Evolutionary conservation across 1,139 yeast species (phyloP), one percentile per base, ranked within the genome.

Genomic region (Debaryomyces sp.): DNA sequence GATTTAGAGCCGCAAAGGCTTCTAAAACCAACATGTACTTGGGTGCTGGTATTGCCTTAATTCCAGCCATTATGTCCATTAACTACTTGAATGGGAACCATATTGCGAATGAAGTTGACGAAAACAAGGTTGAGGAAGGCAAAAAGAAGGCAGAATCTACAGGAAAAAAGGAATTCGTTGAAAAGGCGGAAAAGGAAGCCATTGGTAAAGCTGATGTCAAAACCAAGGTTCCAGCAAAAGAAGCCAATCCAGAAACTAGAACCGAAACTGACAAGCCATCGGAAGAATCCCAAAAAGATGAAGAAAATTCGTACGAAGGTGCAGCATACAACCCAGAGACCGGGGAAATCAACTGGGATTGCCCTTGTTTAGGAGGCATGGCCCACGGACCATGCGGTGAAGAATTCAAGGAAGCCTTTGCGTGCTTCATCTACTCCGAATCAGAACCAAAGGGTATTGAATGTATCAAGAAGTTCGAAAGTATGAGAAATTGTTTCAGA

Each of bases 321-420:
- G 90, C 90, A 40, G 97, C 99, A 2, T 94, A 85, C 72, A 84
- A 94, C 71, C 98, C 98, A 43, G 97, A 89, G 61, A 94, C 99
- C 6, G 99, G 99, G 35, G 99, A 94, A 68, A 95, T 95, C 71
- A 94, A 95, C 82, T 95, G 99, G 99, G 99, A 95, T 65, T 95
- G 99, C 68, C 97, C 99, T n/a, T 95, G 99, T 72, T 78, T 95
- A 51, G 99, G 99, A 37, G 99, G 99, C 45, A 94, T 94, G 98
- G 98, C 99, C 39, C 80, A 91, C 55, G 99, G 99, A 0, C 97
- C 99, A 51, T 92, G 99, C 71, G 99, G 99, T 49, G 96, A 89
- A 66, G 97, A 94, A 71, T 94, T 92, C 78, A 92, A 94, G 75
- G 94, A 83, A 50, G 98, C 99, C 0, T 95, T 95, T 67, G 81